Evolutionary conservation across 129 eudicot genomes (phyloP).

Genomic region (Chrysanthemum lavandulifolium): DNA sequence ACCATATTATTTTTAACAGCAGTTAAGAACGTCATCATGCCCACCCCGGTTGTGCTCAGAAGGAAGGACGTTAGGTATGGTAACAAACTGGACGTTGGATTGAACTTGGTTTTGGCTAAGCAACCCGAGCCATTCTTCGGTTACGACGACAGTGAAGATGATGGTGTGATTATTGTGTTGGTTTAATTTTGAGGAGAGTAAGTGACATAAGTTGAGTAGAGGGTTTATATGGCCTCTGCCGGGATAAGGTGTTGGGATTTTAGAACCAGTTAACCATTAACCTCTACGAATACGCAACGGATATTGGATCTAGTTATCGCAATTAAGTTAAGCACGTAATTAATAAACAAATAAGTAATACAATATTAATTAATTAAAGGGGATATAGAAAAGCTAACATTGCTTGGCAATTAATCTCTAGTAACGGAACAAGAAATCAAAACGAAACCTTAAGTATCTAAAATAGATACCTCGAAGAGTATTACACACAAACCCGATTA

Average conservation of each 20-base stretch:
- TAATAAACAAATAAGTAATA: too few relatives aligned
- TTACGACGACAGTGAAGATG: constrained; percentile 50
- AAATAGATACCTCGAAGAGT: too few relatives aligned
- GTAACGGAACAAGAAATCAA: too few relatives aligned
- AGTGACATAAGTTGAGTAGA: constrained; percentile 49
- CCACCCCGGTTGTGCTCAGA: constrained; percentile 53
- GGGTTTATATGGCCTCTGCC: constrained; percentile 84
- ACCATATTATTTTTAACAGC: constrained; percentile 43
- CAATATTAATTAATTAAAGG: too few relatives aligned
- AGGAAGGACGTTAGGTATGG: constrained; percentile 69
- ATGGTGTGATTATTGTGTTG: constrained; percentile 15
- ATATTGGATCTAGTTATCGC: too few relatives aligned
- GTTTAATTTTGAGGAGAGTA: constrained; percentile 22
- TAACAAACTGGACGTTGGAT: constrained; percentile 33
- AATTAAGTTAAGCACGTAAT: too few relatives aligned
- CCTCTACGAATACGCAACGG: too few relatives aligned
- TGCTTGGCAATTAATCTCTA: too few relatives aligned
- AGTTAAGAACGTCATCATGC: constrained; percentile 28
- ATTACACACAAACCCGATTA: too few relatives aligned
- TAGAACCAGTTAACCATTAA: too few relatives aligned
- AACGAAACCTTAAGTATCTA: too few relatives aligned
- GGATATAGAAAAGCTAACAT: too few relatives aligned
- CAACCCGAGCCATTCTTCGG: constrained; percentile 70
- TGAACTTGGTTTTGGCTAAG: constrained; percentile 25
- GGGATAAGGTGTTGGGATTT: constrained; percentile 40